Base-by-base conservation (phyloP, 805 yeast species). In the Candida ponderosae region DNA sequence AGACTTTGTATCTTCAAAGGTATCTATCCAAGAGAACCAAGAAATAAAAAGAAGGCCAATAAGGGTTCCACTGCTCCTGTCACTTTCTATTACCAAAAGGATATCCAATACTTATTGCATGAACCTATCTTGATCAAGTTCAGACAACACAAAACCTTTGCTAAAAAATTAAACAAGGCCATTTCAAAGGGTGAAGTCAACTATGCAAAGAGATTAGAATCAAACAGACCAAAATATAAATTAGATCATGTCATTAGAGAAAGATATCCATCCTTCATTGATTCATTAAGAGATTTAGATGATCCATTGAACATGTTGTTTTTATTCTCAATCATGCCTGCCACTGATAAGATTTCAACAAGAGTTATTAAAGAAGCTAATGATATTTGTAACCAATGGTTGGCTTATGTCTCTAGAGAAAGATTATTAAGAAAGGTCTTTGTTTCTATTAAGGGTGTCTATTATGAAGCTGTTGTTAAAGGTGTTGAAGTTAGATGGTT, bases 1-100 rank as follows among this genome's bases (percentile, higher is more conserved):
- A 79, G 98, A 55, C 72, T 93, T 56, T 93, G 98, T 72, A 93
- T 93, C 59, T 87, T 93, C 73, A 93, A 93, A 62, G 98, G 98
- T 36, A 89, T 93, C 46, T 93, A 87, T 58, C 98, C 98, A 38
- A 77, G 98, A 59, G 97, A 88, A 57, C 97, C 97, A 33, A 72
- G 89, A 51, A 87, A 86, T 63, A 93, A 89, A 68, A 87, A 83
- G 77, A 89, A 87, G 71, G 96, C 97, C 42, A 90, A 88, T 63
- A 93, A 87, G 63, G 97, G 98, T 18, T 84, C 96, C n/a, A 86
- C 97, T 7, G 95, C 94, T 19, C 95, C 95, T 33, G 82, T 83
- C 18, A 93, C 98, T 4, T 94, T 93, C 59, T 93, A 93, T 65
- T 90, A 88, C 60, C 61, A 81, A 45, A 93, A 88, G 62, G 98